phyloP scores from a whole-genome alignment of 1,284 basidiomycete species.

The Apiotrichum domesticum region DNA sequence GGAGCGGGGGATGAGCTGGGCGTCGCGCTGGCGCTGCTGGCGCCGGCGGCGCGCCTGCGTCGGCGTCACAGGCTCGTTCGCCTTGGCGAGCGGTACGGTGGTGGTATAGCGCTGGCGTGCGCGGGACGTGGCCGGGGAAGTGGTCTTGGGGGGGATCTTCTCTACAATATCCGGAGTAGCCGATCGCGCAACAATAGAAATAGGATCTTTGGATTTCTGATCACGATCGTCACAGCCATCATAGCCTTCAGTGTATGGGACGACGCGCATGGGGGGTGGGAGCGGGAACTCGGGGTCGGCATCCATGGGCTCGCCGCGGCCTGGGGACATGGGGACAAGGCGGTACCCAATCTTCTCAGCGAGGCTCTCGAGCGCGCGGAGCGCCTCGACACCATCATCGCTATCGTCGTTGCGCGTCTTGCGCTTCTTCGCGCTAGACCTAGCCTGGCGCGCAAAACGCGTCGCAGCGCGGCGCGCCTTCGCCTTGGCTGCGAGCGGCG shows the following conservation, averaged over 20 bases:
- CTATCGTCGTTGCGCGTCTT: not conserved
- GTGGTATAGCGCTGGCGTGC: not conserved
- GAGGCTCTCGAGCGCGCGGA: not conserved
- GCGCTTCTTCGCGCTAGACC: not conserved
- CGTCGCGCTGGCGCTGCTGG: not conserved
- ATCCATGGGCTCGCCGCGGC: not conserved
- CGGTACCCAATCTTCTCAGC: not conserved
- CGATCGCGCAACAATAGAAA: too few relatives aligned
- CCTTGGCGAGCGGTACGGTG: not conserved
- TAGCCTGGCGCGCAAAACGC: too few relatives aligned
- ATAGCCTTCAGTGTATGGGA: not conserved
- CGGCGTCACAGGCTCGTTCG: not conserved
- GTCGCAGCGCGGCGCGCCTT: too few relatives aligned
- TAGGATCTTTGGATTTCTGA: too few relatives aligned
- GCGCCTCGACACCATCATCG: not conserved
- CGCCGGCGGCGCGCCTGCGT: not conserved
- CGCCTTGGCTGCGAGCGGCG: slow-evolving; percentile 5
- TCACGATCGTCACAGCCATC: too few relatives aligned
- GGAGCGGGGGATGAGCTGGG: not conserved
- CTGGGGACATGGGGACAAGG: not conserved
- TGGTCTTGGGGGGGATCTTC: too few relatives aligned
- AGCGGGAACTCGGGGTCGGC: not conserved
- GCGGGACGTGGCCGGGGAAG: not conserved
- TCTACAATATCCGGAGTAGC: too few relatives aligned
- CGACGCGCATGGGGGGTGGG: not conserved